Evolutionary conservation across 2,329 filamentous ascomycete species (phyloP).

Genomic region (Setomelanomma holmii): DNA sequence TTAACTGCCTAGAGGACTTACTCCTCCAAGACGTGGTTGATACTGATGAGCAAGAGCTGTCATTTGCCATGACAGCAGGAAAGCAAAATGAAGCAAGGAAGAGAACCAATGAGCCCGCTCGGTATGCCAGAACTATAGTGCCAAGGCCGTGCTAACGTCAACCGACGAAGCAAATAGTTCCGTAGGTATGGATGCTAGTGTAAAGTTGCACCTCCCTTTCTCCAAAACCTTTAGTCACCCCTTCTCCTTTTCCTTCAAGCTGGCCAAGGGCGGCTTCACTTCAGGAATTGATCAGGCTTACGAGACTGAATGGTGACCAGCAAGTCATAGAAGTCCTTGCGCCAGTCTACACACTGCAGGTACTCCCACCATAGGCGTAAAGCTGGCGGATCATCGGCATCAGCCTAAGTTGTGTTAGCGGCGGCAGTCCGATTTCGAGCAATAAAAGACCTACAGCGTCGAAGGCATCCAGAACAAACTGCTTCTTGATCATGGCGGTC

Average conservation of each 20-base stretch:
- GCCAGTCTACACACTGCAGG: slow-evolving; percentile 53
- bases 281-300: slow-evolving; percentile 3
- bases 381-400: slow-evolving; percentile 49
- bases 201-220: no score
- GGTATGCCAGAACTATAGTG: no score
- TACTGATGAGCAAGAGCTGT: neutral
- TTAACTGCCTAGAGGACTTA: neutral
- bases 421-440: neutral
- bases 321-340: slow-evolving; percentile 51
- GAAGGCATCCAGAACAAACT: slow-evolving; percentile 51
- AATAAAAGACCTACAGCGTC: slow-evolving; percentile 33
- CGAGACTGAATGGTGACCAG: slow-evolving; percentile 40
- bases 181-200: no score
- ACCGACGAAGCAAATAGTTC: no score
- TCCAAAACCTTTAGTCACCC: neutral
- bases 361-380: slow-evolving; percentile 59
- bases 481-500: slow-evolving; percentile 44
- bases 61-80: no score
- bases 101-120: no score
- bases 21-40: neutral
- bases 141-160: no score
- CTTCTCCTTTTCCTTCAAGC: neutral
- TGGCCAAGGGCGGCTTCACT: neutral
- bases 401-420: slow-evolving; percentile 32
- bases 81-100: no score